phyloP scores from a whole-genome alignment of 1,139 yeast species.

The Pichia terricola region DNA sequence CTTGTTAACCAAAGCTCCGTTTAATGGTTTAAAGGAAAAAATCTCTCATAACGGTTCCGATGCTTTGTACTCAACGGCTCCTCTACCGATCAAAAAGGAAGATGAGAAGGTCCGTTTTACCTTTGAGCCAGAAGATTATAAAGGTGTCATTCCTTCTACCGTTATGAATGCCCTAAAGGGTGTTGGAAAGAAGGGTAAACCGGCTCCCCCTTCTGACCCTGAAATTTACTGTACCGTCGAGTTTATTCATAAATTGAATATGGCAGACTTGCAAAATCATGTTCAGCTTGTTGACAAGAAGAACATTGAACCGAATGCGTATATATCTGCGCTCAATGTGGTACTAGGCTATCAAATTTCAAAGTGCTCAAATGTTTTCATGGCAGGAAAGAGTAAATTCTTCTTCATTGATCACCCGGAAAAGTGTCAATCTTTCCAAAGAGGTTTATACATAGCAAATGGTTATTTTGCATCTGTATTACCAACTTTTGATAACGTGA shows the following conservation, averaged over 20 bases:
- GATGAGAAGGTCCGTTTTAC: constrained; percentile 12
- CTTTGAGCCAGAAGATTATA: constrained; percentile 13
- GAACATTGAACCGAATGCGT: constrained; percentile 15
- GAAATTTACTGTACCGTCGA: constrained; percentile 15
- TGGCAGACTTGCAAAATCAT: constrained; percentile 17
- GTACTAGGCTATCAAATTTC: constrained; percentile 17
- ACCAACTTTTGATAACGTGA: constrained; percentile 18
- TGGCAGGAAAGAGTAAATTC: constrained; percentile 23
- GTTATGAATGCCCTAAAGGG: constrained; percentile 10
- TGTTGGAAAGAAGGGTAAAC: constrained; percentile 1
- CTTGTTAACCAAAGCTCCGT: constrained; percentile 13
- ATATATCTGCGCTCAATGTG: constrained; percentile 17
- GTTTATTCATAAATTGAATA: constrained; percentile 13
- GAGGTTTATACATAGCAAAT: constrained; percentile 15
- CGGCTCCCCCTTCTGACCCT: constrained; percentile 2
- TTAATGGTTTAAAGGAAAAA: constrained; percentile 7
- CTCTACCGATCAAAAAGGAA: constrained; percentile 12
- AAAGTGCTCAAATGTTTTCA: constrained; percentile 15
- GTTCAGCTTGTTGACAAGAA: constrained; percentile 27
- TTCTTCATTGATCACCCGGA: constrained; percentile 23
- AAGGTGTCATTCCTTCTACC: constrained; percentile 14
- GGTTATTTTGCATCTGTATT: constrained; percentile 18
- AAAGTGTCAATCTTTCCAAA: constrained; percentile 17
- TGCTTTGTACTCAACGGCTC: constrained; percentile 12
- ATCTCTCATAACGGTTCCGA: constrained; percentile 19